Evolutionary conservation across 163 green algal genomes (phyloP), one percentile per base, ranked within the genome.

Genomic region (Scenedesmus sp.): DNA sequence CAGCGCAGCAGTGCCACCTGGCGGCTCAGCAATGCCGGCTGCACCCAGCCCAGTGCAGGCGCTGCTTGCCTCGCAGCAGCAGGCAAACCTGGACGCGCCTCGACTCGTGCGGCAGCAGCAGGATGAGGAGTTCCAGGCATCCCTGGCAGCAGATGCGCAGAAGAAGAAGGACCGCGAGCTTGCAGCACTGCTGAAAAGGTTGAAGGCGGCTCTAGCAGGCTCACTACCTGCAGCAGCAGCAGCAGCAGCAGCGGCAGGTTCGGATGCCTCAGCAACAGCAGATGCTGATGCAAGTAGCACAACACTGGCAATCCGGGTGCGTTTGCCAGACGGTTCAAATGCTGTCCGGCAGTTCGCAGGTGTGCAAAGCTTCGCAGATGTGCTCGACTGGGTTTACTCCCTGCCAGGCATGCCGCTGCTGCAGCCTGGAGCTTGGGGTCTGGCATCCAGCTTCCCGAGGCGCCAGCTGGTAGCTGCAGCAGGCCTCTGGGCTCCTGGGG

Each of bases 261-360:
- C 30, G 37, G 44, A 26, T 46, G 46, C 30, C 44, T 3, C 26
- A 35, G 80, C 56, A 72, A n/a, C 18, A 26, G 46, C 18, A 46
- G 30, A 20, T 49, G 81, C 81, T 73, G 81, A 40, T 43, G 30
- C 44, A 70, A 26, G 44, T n/a, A 42, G 83, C 18, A 43, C 49
- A 35, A 43, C 82, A 51, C 46, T 87, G 7, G 59, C 82, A 2
- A 42, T 87, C 16, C 82, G 82, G 5, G 82, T 87, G 26, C 56
- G 46, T 24, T 18, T 87, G 44, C 82, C 82, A 6, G 82, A 87
- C 40, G 82, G 82, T 3, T 51, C 82, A 1, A 76, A 30, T 10
- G 82, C 82, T 43, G 82, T 87, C 2, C 35, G 82, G 37, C 82
- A 76, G n/a, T 87, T 87, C 49, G 82, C 46, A 30, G 82, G 46